A percentile compares a stretch with the other conserved stretches of the same genome.
Conservation (phyloP, 495 filamentous ascomycete genomes). For the Aspergillus cavernicola region DNA sequence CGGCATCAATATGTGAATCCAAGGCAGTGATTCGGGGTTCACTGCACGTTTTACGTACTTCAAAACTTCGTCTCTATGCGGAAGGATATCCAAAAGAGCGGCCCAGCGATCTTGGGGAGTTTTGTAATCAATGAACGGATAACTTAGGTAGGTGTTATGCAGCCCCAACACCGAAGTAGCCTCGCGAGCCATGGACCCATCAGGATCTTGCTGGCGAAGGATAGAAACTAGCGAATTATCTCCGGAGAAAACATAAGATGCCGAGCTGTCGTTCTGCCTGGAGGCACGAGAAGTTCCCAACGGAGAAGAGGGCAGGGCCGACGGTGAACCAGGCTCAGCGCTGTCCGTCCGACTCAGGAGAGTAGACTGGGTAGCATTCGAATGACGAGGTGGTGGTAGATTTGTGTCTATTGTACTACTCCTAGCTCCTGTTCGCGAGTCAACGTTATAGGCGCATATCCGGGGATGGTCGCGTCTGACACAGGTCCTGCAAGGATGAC, state of each 20-base stretch:
- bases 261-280: conserved; percentile 15
- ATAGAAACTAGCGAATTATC: conserved; percentile 37
- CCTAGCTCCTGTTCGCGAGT: background rate
- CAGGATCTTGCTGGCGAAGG: conserved; percentile 51
- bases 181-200: conserved; percentile 35
- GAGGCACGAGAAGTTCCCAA: background rate
- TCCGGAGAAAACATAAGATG: conserved; percentile 38
- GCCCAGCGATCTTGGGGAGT: conserved; percentile 28
- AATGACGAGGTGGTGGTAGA: background rate
- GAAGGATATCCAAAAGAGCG: conserved; percentile 27
- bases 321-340: background rate
- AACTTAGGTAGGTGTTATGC: conserved; percentile 66
- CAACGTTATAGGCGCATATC: conserved; percentile 33
- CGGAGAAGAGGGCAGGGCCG: background rate
- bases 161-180: conserved; percentile 57
- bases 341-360: background rate
- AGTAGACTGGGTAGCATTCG: background rate
- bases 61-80: conserved; percentile 29
- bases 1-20: background rate
- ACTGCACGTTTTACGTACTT: conserved; percentile 22
- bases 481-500: conserved; percentile 33
- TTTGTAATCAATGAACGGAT: conserved; percentile 54
- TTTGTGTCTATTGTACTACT: background rate
- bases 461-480: conserved; percentile 29
- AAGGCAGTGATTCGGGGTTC: too few relatives aligned